Conservation (phyloP, 202 grass and related monocot species). For the Carex sylvatica region DNA sequence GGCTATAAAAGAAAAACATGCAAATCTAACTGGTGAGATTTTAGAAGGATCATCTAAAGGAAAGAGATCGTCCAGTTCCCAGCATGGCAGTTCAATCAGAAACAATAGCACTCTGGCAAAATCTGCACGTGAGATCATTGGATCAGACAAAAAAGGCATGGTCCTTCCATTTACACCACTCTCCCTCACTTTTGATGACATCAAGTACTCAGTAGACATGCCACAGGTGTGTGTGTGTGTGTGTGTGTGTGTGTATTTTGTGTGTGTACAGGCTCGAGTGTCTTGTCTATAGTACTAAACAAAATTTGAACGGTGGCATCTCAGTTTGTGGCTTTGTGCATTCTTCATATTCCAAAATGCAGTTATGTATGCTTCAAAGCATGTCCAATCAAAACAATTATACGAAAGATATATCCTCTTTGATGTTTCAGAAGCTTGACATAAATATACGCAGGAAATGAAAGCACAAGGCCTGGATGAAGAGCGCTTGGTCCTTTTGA, state of each 20-base stretch:
- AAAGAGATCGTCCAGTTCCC: conserved; percentile 39
- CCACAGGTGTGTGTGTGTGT: conserved; percentile 38
- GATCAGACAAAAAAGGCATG: conserved; percentile 56
- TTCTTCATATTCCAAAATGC: conserved; percentile 5
- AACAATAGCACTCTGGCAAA: background rate
- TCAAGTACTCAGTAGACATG: conserved; percentile 89
- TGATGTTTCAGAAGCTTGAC: conserved; percentile 14
- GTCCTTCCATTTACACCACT: conserved; percentile 76
- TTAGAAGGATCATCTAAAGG: conserved; percentile 18
- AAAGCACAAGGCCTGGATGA: conserved; percentile 63
- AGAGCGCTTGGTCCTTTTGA: conserved; percentile 69
- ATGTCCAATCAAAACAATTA: too few relatives aligned
- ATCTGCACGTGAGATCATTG: conserved; percentile 28
- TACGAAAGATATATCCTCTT: background rate
- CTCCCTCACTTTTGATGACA: conserved; percentile 62
- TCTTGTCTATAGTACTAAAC: background rate
- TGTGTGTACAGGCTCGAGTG: background rate
- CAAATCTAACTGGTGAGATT: conserved; percentile 51
- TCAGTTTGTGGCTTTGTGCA: background rate
- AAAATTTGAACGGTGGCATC: background rate
- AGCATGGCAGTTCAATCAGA: background rate
- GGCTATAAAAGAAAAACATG: conserved; percentile 54
- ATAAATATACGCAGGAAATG: conserved; percentile 64
- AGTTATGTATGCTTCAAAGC: background rate
- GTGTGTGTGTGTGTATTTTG: background rate